Evolutionary conservation across 345 rosid species (phyloP), one percentile per base, ranked within the genome.

Genomic region (Brassica nigra): DNA sequence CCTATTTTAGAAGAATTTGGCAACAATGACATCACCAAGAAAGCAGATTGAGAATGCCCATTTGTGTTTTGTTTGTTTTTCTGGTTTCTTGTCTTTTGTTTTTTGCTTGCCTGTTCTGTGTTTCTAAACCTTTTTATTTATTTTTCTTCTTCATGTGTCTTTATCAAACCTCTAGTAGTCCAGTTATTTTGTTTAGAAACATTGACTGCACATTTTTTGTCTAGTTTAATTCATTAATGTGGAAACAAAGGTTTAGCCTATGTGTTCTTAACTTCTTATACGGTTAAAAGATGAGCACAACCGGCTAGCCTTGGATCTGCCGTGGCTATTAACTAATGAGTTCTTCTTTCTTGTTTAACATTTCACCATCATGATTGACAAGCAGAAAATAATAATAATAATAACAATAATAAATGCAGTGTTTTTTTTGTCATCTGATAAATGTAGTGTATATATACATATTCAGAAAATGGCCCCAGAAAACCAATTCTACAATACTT

Each of bases 331-430:
- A 18, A 92, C 49, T 18, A 18, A 18, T 18, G 18, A 18, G 54
- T 47, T 47, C 54, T 85, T 87, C 89, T 18, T 81, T 92, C 96
- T 4, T 88, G 89, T 87, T 93, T 90, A 80, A 73, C 81, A 73
- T 12, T 15, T 47, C 54, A 12, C 15, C 54, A 12, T 15, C n/a
- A 47, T 47, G 12, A 4, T 14, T 12, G 54, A 47, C 52, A 14
- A 47, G 4, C 2, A 47, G 54, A 47, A 2, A 47, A 47, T 12
- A 47, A 18, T 18, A 18, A 18, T 18, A 18, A 18, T 18, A 18
- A 18, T 18, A 18, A 18, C 18, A 18, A 18, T 18, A 18, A 18
- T 18, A 18, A 18, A 18, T 18, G 18, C 18, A 18, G 18, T 18
- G 18, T 18, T 18, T 18, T 18, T 18, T 18, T 18, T 18, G 18